Evolutionary conservation across 805 yeast species (phyloP).

Genomic region (Metschnikowia kunwiensis): DNA sequence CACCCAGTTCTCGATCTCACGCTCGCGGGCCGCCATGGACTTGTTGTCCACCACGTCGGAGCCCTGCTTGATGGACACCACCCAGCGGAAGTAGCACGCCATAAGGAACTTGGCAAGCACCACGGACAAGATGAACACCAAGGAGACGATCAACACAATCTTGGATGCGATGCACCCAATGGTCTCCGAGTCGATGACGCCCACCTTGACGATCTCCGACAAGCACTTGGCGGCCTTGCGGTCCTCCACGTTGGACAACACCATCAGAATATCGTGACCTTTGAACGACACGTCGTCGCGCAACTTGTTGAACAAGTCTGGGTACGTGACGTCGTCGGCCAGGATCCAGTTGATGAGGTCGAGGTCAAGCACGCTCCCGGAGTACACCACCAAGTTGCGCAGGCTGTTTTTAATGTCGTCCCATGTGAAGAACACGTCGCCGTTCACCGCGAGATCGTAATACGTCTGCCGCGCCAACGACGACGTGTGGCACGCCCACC

Average conservation of each 20-base stretch:
- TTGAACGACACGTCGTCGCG: constrained; percentile 49
- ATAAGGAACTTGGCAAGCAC: constrained; percentile 74
- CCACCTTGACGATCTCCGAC: constrained; percentile 82
- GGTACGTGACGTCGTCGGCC: constrained; percentile 65
- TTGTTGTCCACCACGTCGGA: constrained; percentile 60
- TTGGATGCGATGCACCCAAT: constrained; percentile 92
- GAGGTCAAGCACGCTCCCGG: constrained; percentile 85
- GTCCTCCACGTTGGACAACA: constrained; percentile 63
- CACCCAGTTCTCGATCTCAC: constrained; percentile 82
- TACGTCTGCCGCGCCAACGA: constrained; percentile 64
- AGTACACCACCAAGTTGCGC: constrained; percentile 80
- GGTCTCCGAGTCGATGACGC: constrained; percentile 82
- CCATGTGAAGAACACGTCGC: constrained; percentile 88
- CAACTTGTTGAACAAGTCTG: constrained; percentile 64
- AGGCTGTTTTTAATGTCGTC: constrained; percentile 66
- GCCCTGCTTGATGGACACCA: constrained; percentile 66
- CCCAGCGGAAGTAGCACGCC: constrained; percentile 90
- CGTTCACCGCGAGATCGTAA: constrained; percentile 55
- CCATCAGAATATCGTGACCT: constrained; percentile 80
- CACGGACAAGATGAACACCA: constrained; percentile 80
- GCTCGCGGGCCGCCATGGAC: constrained; percentile 59
- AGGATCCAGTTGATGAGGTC: constrained; percentile 74
- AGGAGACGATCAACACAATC: constrained; percentile 75
- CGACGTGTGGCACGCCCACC: constrained; percentile 86
- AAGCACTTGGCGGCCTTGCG: constrained; percentile 77